A percentile compares a stretch with the other conserved stretches of the same genome.
Conservation (phyloP, 2,329 filamentous ascomycete species). For the Furcasterigmium sp. region DNA sequence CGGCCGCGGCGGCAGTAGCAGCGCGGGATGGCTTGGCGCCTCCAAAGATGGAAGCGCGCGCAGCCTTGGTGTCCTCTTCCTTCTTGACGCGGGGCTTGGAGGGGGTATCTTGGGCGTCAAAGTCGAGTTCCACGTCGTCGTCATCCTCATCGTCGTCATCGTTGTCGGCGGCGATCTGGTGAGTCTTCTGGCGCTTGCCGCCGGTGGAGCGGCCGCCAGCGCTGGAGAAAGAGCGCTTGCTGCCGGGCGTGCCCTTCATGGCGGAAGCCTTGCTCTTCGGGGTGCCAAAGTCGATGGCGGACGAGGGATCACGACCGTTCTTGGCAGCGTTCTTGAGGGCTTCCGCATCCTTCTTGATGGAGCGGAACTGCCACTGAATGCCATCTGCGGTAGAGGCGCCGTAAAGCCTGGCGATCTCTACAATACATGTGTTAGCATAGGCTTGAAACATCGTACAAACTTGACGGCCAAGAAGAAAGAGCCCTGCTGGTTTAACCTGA, state of each 20-base stretch:
- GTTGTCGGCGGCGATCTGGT: slow-evolving; percentile 18
- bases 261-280: slow-evolving; percentile 4
- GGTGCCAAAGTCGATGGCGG: slow-evolving; percentile 24
- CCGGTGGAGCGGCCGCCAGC: slow-evolving; percentile 7
- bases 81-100: slow-evolving; percentile 21
- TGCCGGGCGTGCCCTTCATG: slow-evolving; percentile 8
- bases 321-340: slow-evolving; percentile 38
- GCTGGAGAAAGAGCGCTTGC: slow-evolving; percentile 2
- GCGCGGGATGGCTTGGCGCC: slow-evolving; percentile 9
- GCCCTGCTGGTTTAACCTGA: too few relatives aligned
- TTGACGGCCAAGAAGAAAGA: not conserved
- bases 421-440: slow-evolving; percentile 1
- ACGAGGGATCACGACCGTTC: slow-evolving; percentile 39
- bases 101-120: slow-evolving; percentile 28
- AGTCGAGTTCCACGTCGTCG: slow-evolving; percentile 19
- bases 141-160: slow-evolving; percentile 19
- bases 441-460: too few relatives aligned
- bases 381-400: slow-evolving; percentile 53
- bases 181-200: slow-evolving; percentile 17
- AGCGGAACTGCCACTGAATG: slow-evolving; percentile 56
- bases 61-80: not conserved
- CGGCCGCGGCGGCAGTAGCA: slow-evolving; percentile 12
- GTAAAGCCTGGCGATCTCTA: slow-evolving; percentile 56
- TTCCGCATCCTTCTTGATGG: slow-evolving; percentile 48
- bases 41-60: not conserved